Percentiles rank a stretch among this genome's conserved stretches.
phyloP scores from a whole-genome alignment of 441 rosid genomes.

The Brassica hybrid region DNA sequence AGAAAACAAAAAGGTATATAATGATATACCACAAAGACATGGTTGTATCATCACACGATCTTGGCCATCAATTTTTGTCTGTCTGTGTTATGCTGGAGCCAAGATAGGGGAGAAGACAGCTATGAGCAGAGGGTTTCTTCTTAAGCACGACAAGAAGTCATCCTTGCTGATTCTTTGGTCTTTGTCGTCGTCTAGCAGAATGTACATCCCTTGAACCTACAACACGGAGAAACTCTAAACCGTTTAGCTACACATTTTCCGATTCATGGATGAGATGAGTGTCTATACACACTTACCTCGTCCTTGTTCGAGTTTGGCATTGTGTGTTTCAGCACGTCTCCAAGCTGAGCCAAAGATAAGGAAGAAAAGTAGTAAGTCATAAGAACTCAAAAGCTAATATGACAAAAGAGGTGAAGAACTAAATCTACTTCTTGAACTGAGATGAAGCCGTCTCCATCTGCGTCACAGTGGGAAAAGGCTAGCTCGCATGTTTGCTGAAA shows the following conservation, averaged over 20 bases:
- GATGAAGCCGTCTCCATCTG: slow-evolving; percentile 52
- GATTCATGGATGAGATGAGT: neutral
- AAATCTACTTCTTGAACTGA: slow-evolving; percentile 64
- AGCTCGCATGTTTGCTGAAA: slow-evolving; percentile 73
- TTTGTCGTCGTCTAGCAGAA: slow-evolving; percentile 55
- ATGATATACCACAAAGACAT: slow-evolving; percentile 18
- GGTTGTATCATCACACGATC: neutral
- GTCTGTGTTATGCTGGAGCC: slow-evolving; percentile 38
- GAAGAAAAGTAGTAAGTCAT: slow-evolving; percentile 13
- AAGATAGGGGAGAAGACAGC: slow-evolving; percentile 55
- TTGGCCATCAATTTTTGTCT: slow-evolving; percentile 22
- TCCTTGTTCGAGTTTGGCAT: slow-evolving; percentile 57
- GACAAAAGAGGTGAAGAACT: slow-evolving; percentile 8
- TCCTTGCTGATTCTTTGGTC: slow-evolving; percentile 61
- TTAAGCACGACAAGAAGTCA: slow-evolving; percentile 59
- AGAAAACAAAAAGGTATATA: slow-evolving; percentile 28
- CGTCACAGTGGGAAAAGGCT: slow-evolving; percentile 63
- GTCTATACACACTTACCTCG: slow-evolving; percentile 52
- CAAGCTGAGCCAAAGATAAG: slow-evolving; percentile 60
- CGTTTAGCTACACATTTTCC: neutral
- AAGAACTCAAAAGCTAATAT: slow-evolving; percentile 12
- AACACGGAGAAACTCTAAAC: slow-evolving; percentile 32
- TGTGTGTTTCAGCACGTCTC: slow-evolving; percentile 55
- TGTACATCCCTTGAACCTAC: slow-evolving; percentile 64
- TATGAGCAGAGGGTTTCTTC: slow-evolving; percentile 74